Percentiles rank a stretch among this genome's conserved stretches.
Conservation (phyloP, 306 rosid genomes). For the Vicia faba region DNA sequence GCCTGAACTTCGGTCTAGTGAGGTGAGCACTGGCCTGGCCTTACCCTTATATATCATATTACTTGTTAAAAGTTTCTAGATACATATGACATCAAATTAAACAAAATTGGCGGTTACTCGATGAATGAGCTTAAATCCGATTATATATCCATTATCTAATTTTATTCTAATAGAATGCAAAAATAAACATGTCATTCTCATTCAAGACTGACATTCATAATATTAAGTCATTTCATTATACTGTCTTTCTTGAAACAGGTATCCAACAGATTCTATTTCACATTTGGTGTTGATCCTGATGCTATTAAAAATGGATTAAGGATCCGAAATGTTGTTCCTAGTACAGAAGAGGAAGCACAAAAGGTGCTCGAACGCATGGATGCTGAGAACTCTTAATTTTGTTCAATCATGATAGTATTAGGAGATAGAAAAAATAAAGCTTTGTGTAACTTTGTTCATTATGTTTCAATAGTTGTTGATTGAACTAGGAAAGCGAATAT, state of each 20-base stretch:
- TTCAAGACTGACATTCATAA: not conserved
- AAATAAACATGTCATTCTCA: not conserved
- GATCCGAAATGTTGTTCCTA: conserved; percentile 72
- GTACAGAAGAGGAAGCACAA: conserved; percentile 74
- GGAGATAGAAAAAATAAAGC: conserved; percentile 5
- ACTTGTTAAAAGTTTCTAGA: not conserved
- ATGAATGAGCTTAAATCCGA: not conserved
- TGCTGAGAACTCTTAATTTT: conserved; percentile 50
- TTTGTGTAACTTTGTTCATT: not conserved
- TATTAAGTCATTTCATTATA: conserved; percentile 10
- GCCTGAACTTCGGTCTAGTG: conserved; percentile 81
- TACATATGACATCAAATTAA: not conserved
- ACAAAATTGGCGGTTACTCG: not conserved
- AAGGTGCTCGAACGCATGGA: conserved; percentile 75
- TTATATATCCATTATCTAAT: not conserved
- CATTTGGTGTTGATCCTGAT: conserved; percentile 62
- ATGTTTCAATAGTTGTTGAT: not conserved
- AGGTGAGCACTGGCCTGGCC: conserved; percentile 52
- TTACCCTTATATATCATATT: not conserved
- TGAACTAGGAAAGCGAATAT: not conserved
- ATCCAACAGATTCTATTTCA: conserved; percentile 86
- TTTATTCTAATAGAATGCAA: not conserved
- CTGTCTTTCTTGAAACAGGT: conserved; percentile 57
- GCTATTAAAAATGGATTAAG: conserved; percentile 59
- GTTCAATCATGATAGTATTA: conserved; percentile 31